A percentile compares a stretch with the other conserved stretches of the same genome.
Conservation (phyloP, 148 eudicot genomes). For the Bassia scoparia region DNA sequence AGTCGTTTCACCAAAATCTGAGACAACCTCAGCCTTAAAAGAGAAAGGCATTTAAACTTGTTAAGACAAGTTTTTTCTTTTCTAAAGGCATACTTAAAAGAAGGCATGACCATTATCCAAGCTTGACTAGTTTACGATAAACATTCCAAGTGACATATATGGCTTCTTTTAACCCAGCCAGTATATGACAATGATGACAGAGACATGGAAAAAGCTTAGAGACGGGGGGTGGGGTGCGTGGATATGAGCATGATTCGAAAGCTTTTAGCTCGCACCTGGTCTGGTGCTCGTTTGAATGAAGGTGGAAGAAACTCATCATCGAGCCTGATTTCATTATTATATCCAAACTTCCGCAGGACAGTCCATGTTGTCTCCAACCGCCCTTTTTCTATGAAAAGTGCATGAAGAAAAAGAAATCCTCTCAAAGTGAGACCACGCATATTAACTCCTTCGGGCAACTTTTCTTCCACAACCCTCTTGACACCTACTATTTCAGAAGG, state of each 20-base stretch:
- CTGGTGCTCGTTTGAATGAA: slow-evolving; percentile 68
- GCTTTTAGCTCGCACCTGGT: slow-evolving; percentile 47
- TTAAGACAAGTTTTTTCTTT: background rate
- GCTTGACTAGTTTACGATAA: background rate
- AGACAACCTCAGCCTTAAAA: background rate
- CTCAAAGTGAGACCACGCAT: slow-evolving; percentile 84
- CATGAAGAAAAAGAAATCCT: slow-evolving; percentile 87
- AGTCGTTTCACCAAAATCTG: background rate
- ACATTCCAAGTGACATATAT: background rate
- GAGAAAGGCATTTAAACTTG: background rate
- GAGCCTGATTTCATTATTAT: slow-evolving; percentile 82
- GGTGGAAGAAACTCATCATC: slow-evolving; percentile 68
- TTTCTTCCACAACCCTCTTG: slow-evolving; percentile 94
- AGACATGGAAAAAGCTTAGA: background rate
- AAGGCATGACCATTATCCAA: background rate
- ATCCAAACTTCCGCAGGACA: slow-evolving; percentile 85
- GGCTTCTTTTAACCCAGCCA: no score
- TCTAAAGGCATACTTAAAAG: background rate
- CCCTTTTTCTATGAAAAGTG: slow-evolving; percentile 89
- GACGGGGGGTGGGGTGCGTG: background rate
- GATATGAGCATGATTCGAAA: background rate
- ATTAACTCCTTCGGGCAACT: slow-evolving; percentile 79
- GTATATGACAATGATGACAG: background rate
- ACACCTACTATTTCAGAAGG: slow-evolving; percentile 89
- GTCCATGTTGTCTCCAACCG: slow-evolving; percentile 96